Base-by-base conservation (phyloP, 108 stramenopile species). In the Parmales sp. region DNA sequence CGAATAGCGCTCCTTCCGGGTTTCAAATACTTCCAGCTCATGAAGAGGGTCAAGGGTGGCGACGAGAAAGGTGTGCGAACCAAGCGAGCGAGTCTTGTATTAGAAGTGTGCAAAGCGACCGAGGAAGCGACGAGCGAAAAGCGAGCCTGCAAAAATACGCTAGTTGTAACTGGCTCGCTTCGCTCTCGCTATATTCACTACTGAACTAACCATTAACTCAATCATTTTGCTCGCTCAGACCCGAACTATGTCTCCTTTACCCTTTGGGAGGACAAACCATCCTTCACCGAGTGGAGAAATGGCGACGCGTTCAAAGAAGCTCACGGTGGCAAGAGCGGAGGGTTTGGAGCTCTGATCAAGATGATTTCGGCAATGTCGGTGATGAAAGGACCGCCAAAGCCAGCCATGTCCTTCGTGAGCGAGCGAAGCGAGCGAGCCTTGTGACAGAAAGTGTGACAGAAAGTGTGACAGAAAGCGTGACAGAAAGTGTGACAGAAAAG, bases 241-340 rank as follows among this genome's bases (percentile, higher is more conserved):
- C 86, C 85, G 29, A 89, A 93, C 70, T 90, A 90, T 73, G 87
- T 90, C 26, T 73, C 70, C 36, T 86, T 87, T 51, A 93, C 89
- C 8, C 80, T 93, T 54, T 93, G 92, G 92, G 72, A 86, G 29
- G 80, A 82, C 63, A 93, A 93, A 76, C 79, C 80, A 28, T 68
- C 89, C 45, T 93, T 93, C 74, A 76, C 78, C 38, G 83, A 83
- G 13, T 93, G 92, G 89, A 20, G 89, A 13, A 69, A 48, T 37
- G 92, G 92, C 29, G 88, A 93, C 9, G 92, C 89, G 28, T 93
- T 93, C 78, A 90, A 88, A 76, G 90, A 93, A 70, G 92, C 92
- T 2, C 92, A 93, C 75, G 89, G 92, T 4, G 92, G 92, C 5
- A 92, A 88, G n/a, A 80, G 78, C 20, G 83, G n/a, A n/a, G n/a